These are phyloP conservation scores for Sarcocystis neurona DNA, from an alignment of 169 alveolate species.

Conservation along the genomic window DNA sequence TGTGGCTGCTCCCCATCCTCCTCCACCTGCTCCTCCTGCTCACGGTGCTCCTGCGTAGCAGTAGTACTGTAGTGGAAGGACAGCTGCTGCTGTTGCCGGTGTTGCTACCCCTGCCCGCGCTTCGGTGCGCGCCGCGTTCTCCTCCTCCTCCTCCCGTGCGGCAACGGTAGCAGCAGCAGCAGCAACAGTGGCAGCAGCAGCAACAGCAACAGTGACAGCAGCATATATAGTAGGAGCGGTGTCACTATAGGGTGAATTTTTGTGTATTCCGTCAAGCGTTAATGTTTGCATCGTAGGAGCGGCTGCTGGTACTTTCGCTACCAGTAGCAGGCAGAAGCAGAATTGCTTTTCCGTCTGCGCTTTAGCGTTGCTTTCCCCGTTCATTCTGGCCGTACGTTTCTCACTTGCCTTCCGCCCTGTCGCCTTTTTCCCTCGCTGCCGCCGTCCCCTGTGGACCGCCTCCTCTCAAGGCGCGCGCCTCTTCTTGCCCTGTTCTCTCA, in stretches of 20 bases:
- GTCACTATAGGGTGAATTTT: not conserved
- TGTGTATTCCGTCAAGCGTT: not conserved
- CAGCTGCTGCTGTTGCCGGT: constrained; percentile 36
- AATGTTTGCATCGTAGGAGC: not conserved
- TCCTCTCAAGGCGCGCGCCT: no score
- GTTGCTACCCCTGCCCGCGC: constrained; percentile 35
- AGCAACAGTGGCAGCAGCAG: constrained; percentile 48
- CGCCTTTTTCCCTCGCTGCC: no score
- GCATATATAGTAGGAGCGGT: not conserved
- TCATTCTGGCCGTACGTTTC: not conserved
- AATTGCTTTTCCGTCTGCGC: constrained; percentile 23
- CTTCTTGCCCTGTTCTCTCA: no score
- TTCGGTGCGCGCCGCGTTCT: constrained; percentile 29
- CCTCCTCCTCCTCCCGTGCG: constrained; percentile 33
- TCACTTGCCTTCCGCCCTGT: not conserved
- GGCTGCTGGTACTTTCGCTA: not conserved
- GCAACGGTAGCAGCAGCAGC: constrained; percentile 42
- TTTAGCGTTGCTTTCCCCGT: constrained; percentile 33
- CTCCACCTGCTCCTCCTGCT: not conserved
- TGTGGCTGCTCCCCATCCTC: not conserved
- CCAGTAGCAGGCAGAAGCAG: constrained; percentile 25
- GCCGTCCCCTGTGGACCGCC: no score
- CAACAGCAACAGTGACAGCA: constrained; percentile 47
- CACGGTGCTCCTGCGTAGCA: constrained; percentile 39
- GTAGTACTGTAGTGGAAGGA: constrained; percentile 16